Conservation (phyloP, 2,329 filamentous ascomycete genomes). For the Sordariomycetes sp. region DNA sequence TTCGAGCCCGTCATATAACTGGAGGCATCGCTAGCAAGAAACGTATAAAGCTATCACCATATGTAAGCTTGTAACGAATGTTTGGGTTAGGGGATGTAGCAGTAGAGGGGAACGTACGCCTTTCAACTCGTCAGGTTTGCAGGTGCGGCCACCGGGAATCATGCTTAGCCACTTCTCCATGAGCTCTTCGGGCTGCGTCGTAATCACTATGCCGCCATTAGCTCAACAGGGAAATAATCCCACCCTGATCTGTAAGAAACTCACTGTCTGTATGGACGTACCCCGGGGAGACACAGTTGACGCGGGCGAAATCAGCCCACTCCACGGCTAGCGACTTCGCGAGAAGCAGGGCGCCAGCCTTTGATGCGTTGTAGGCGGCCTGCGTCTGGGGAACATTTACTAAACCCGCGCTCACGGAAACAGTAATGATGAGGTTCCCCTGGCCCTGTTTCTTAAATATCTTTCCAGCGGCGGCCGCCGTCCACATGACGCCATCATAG, state of each 20-base stretch:
- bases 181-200: not conserved
- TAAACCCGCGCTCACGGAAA: constrained; percentile 69
- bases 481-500: constrained; percentile 69
- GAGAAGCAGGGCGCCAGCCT: constrained; percentile 50
- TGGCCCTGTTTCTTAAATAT: constrained; percentile 54
- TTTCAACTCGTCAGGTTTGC: not conserved
- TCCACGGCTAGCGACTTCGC: constrained; percentile 56
- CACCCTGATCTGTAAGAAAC: not conserved
- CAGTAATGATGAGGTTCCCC: constrained; percentile 62
- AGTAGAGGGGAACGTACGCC: not conserved
- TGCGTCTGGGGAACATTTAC: constrained; percentile 69
- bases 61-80: not conserved
- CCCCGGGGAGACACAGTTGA: constrained; percentile 63
- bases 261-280: constrained; percentile 64
- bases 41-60: not conserved
- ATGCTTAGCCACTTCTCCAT: not conserved
- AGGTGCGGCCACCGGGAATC: not conserved
- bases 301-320: constrained; percentile 65
- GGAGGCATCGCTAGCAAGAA: not conserved
- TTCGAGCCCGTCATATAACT: no score
- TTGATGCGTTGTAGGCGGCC: constrained; percentile 62
- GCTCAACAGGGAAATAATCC: no score
- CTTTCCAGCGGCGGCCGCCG: constrained; percentile 56
- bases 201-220: not conserved
- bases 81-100: not conserved